Percentiles rank a stretch among this genome's conserved stretches.
phyloP scores from a whole-genome alignment of 2,329 filamentous ascomycete species.

The Fusarium veterinarium region DNA sequence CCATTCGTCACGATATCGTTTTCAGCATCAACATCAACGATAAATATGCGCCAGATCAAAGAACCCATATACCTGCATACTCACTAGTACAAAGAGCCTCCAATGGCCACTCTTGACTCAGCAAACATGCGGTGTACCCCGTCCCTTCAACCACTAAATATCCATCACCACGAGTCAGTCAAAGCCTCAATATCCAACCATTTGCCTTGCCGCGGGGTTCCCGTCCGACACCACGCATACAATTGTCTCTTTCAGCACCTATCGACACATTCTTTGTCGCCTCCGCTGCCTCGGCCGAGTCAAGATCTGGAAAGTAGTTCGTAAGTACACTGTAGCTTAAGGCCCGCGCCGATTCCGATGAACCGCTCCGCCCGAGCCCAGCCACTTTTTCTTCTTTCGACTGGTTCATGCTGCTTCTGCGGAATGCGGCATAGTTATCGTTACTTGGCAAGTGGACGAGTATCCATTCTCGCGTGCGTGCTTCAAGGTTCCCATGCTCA shows the following conservation, averaged over 20 bases:
- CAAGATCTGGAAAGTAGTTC: constrained; percentile 21
- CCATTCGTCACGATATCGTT: neutral
- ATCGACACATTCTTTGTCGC: neutral
- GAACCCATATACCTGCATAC: neutral
- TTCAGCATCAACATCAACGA: neutral
- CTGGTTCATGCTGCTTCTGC: constrained; percentile 3
- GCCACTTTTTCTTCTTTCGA: constrained; percentile 15
- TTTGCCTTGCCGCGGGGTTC: constrained; percentile 3
- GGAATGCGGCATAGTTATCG: neutral
- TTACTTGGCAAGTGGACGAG: neutral
- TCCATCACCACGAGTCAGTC: constrained; percentile 22
- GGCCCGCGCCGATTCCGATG: constrained; percentile 29
- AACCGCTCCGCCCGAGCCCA: constrained; percentile 27
- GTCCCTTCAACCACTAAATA: constrained; percentile 2
- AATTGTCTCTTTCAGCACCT: neutral
- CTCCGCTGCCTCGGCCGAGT: constrained; percentile 12
- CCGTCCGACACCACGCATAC: neutral
- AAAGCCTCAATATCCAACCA: neutral
- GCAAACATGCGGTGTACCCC: constrained; percentile 24
- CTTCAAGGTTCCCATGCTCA: constrained; percentile 8
- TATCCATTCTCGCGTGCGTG: constrained; percentile 27
- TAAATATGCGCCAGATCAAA: constrained; percentile 3
- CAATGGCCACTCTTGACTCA: neutral
- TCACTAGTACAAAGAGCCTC: neutral
- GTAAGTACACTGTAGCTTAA: neutral